Evolutionary conservation across 352 stramenopile species (phyloP).

Genomic region (Globisporangium paroecandrum): DNA sequence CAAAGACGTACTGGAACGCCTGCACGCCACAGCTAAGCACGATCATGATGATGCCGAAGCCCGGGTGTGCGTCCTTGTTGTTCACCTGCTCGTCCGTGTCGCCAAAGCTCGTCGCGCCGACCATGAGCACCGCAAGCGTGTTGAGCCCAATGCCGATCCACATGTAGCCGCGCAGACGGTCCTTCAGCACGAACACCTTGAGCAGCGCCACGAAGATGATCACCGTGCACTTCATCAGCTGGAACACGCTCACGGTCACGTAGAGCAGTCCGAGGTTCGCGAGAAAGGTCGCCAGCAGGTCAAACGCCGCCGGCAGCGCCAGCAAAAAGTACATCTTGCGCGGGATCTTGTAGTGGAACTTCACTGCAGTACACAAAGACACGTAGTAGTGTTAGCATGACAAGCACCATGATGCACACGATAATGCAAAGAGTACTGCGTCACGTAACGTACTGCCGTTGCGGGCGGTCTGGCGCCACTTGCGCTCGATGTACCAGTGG

Average conservation of each 20-base stretch:
- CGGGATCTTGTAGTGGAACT: constrained; percentile 78
- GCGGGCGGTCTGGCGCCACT: constrained; percentile 55
- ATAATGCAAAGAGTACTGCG: background rate
- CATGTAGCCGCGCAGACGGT: constrained; percentile 92
- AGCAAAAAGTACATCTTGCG: constrained; percentile 93
- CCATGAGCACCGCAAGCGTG: constrained; percentile 91
- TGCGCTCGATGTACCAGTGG: constrained; percentile 70
- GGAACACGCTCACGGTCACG: constrained; percentile 87
- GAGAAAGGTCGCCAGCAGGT: constrained; percentile 91
- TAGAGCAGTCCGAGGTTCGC: constrained; percentile 94
- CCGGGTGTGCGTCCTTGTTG: constrained; percentile 64
- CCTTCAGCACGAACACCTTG: constrained; percentile 92
- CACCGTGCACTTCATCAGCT: constrained; percentile 88
- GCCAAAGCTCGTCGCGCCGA: constrained; percentile 92
- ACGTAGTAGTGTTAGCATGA: background rate
- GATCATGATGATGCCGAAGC: constrained; percentile 92
- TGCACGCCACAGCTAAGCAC: constrained; percentile 94
- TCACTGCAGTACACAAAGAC: constrained; percentile 35
- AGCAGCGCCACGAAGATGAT: constrained; percentile 97
- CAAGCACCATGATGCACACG: background rate
- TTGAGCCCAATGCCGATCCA: constrained; percentile 96
- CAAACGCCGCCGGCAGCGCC: constrained; percentile 90
- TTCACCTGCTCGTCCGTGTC: constrained; percentile 64
- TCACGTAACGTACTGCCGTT: constrained; percentile 50
- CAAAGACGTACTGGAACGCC: constrained; percentile 95